Evolutionary conservation across 345 rosid genomes (phyloP).

Genomic region (Pseudoturritis turrita): DNA sequence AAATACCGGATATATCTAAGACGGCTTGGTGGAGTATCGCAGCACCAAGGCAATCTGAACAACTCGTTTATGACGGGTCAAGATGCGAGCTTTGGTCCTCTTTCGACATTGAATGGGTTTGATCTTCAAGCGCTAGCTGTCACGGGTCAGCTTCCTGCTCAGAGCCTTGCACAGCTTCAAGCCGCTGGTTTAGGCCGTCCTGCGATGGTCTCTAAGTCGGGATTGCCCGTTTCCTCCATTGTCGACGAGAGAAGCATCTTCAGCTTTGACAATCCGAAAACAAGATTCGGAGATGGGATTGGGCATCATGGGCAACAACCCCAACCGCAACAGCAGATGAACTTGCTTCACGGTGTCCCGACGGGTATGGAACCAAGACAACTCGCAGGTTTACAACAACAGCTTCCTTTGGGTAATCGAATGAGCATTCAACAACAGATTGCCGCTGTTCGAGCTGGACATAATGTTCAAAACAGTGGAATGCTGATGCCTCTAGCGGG

Average conservation of each 20-base stretch:
- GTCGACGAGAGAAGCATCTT: constrained; percentile 80
- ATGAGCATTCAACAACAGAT: constrained; percentile 38
- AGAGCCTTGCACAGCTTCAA: constrained; percentile 88
- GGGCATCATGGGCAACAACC: constrained; percentile 44
- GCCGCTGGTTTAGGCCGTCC: constrained; percentile 76
- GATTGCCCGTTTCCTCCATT: constrained; percentile 38
- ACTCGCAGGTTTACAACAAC: constrained; percentile 50
- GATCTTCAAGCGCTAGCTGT: constrained; percentile 86
- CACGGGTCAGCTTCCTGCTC: constrained; percentile 78
- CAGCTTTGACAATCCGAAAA: constrained; percentile 72
- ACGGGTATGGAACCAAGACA: constrained; percentile 59
- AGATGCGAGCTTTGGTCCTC: constrained; percentile 58
- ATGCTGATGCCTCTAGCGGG: constrained; percentile 51
- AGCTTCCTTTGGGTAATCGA: constrained; percentile 36
- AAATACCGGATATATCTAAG: constrained; percentile 93
- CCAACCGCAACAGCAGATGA: constrained; percentile 32
- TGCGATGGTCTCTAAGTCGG: constrained; percentile 47
- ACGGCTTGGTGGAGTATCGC: constrained; percentile 88
- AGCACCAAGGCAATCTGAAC: constrained; percentile 51
- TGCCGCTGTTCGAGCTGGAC: constrained; percentile 36
- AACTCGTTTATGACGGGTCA: constrained; percentile 66
- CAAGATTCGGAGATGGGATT: constrained; percentile 67
- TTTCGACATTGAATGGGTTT: constrained; percentile 60
- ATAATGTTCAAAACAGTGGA: constrained; percentile 35
- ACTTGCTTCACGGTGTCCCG: constrained; percentile 73